Conservation (phyloP, 805 yeast species). For the Candida railenensis region DNA sequence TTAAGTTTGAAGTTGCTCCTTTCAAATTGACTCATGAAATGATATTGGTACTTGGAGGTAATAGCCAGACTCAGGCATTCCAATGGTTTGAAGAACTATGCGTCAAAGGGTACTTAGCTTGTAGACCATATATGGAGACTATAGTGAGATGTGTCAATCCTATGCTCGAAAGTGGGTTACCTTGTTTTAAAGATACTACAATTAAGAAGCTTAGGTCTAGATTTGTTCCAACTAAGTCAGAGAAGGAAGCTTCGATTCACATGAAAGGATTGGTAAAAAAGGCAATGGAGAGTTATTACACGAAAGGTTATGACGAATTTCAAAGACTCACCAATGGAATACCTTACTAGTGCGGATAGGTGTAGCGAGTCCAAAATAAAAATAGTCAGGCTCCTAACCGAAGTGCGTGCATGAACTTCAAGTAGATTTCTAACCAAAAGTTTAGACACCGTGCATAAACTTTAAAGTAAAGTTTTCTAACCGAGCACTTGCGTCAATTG, state of each 20-base stretch:
- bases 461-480: too few relatives aligned
- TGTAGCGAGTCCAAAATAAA: too few relatives aligned
- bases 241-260: conserved; percentile 77
- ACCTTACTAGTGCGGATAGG: conserved; percentile 63
- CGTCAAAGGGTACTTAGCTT: conserved; percentile 85
- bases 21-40: conserved; percentile 95
- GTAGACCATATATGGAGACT: conserved; percentile 83
- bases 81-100: conserved; percentile 94
- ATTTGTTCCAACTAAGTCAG: conserved; percentile 78
- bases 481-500: too few relatives aligned
- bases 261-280: conserved; percentile 75
- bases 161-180: conserved; percentile 93
- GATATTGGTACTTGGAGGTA: conserved; percentile 96
- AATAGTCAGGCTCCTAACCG: too few relatives aligned
- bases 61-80: conserved; percentile 78
- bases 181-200: conserved; percentile 90
- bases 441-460: too few relatives aligned
- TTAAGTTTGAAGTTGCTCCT: conserved; percentile 96
- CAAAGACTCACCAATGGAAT: conserved; percentile 96
- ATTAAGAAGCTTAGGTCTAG: conserved; percentile 74
- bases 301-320: conserved; percentile 96
- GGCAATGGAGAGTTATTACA: conserved; percentile 83
- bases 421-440: too few relatives aligned
- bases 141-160: conserved; percentile 85
- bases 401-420: too few relatives aligned